Conservation (phyloP, 169 alveolate species). For the Cryptosporidium sp. region DNA sequence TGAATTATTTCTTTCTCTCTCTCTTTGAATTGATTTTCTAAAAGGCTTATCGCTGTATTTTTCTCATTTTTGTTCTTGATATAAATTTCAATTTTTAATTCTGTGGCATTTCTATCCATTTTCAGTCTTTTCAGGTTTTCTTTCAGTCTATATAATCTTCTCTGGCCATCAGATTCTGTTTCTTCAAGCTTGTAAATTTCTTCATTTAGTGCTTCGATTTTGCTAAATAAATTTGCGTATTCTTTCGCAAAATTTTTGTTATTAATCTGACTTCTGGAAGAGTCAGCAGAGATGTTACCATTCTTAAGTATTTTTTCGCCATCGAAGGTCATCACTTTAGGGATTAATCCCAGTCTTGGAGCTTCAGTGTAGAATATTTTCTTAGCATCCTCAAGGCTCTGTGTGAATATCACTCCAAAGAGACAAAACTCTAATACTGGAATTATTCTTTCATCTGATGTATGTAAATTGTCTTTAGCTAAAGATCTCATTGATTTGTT, state of each 20-base stretch:
- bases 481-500: constrained; percentile 41
- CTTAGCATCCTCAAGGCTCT: constrained; percentile 41
- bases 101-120: constrained; percentile 29
- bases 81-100: constrained; percentile 24
- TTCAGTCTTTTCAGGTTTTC: constrained; percentile 52
- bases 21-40: constrained; percentile 28
- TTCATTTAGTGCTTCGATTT: constrained; percentile 15
- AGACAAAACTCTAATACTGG: constrained; percentile 45
- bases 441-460: constrained; percentile 58
- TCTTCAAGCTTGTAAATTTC: constrained; percentile 33
- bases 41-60: background rate
- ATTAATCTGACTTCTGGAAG: background rate
- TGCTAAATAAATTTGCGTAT: constrained; percentile 2
- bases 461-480: constrained; percentile 64
- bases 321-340: constrained; percentile 54
- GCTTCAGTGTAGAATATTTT: constrained; percentile 62
- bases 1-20: background rate
- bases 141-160: constrained; percentile 35
- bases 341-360: constrained; percentile 37
- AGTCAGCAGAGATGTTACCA: constrained; percentile 53
- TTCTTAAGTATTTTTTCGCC: constrained; percentile 68
- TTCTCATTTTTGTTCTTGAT: constrained; percentile 27
- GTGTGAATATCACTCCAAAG: constrained; percentile 33
- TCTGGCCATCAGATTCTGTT: constrained; percentile 34
- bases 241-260: constrained; percentile 22